These are phyloP conservation scores for Paratinospora sagittata DNA, from an alignment of 164 flowering plant species.

Conservation along the genomic window DNA sequence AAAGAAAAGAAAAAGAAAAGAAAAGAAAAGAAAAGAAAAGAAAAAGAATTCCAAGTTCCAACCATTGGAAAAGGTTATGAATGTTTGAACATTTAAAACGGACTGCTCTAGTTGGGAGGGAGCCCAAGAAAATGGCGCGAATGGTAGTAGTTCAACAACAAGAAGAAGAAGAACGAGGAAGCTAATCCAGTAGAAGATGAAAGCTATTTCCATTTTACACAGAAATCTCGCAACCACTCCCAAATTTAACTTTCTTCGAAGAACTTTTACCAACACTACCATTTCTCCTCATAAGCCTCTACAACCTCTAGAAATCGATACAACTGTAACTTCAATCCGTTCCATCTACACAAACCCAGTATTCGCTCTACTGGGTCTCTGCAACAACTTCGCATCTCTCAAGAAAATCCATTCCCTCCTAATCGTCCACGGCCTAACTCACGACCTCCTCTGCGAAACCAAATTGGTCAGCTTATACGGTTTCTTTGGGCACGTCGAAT, in stretches of 20 bases:
- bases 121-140: background rate
- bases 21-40: no score
- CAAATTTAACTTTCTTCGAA: conserved; percentile 13
- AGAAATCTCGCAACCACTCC: conserved; percentile 5
- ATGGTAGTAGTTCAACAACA: background rate
- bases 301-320: conserved; percentile 8
- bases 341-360: conserved; percentile 31
- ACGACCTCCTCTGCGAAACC: conserved; percentile 33
- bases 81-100: no score
- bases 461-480: conserved; percentile 60
- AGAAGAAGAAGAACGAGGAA: background rate
- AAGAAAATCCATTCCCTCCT: conserved; percentile 40
- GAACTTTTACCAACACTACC: conserved; percentile 14
- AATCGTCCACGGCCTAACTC: conserved; percentile 37
- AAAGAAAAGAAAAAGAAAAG: no score
- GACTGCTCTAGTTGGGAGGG: no score
- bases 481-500: conserved; percentile 31
- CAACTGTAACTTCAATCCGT: no score
- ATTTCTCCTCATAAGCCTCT: conserved; percentile 2
- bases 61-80: no score
- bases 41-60: no score
- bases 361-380: conserved; percentile 32
- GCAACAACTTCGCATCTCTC: conserved; percentile 34
- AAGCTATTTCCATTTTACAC: conserved; percentile 8
- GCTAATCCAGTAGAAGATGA: conserved; percentile 16